Conservation (phyloP, 371 early-diverging fungal species). For the Vairimorpha necatrix region DNA sequence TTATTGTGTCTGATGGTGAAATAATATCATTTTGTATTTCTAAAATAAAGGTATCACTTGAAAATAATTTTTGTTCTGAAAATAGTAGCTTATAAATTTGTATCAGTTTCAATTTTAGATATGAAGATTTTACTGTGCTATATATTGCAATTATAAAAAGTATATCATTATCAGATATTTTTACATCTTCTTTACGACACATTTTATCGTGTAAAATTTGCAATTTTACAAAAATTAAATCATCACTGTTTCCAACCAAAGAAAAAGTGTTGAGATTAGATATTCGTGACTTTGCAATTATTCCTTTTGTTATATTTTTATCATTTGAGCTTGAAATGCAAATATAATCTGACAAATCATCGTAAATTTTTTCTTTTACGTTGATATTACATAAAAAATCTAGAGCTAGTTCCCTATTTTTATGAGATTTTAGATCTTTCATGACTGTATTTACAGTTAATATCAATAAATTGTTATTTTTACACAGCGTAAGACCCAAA, state of each 20-base stretch:
- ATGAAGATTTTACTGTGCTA: slow-evolving; percentile 6
- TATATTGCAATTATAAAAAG: slow-evolving; percentile 15
- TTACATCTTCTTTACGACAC: neutral
- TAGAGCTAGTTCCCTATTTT: slow-evolving; percentile 15
- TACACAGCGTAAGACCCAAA: slow-evolving; percentile 28
- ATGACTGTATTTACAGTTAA: slow-evolving; percentile 37
- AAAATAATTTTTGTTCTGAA: neutral
- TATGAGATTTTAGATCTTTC: slow-evolving; percentile 26
- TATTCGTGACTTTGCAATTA: slow-evolving; percentile 18
- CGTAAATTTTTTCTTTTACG: neutral
- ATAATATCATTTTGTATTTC: slow-evolving; percentile 22
- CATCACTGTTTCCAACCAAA: slow-evolving; percentile 11
- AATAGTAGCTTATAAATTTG: slow-evolving; percentile 12
- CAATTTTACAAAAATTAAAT: slow-evolving; percentile 25
- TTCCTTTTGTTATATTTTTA: slow-evolving; percentile 6
- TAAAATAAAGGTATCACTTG: neutral
- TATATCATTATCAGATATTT: slow-evolving; percentile 39
- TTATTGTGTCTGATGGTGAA: neutral
- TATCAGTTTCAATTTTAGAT: slow-evolving; percentile 39
- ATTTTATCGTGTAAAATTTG: slow-evolving; percentile 45
- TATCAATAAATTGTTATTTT: slow-evolving; percentile 7
- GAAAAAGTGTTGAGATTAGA: neutral
- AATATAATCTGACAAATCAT: slow-evolving; percentile 14
- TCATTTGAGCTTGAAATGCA: slow-evolving; percentile 13
- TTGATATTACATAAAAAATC: slow-evolving; percentile 38